Base-by-base conservation (phyloP, 148 eudicot species). In the Rhododendron simsii region DNA sequence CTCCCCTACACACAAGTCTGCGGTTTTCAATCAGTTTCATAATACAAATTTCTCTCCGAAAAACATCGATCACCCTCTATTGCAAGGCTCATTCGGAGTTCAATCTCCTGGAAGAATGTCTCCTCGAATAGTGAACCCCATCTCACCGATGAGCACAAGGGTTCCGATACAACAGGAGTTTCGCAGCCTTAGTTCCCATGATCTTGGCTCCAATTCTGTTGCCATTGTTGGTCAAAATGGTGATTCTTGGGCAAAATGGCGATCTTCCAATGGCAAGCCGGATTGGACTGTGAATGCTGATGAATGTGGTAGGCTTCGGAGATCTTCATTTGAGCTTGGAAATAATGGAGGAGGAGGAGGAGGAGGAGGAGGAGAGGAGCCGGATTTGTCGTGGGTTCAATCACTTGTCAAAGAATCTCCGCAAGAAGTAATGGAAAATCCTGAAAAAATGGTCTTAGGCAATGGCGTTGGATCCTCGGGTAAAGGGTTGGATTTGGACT, bases 381-480 rank as follows among this genome's bases (percentile, higher is more conserved):
- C 96, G n/a, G 96, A 95, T 92, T 82, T 94, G 10, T 94, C 95
- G 2, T 95, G 98, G 98, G 94, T 93, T 84, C 98, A 94, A 50
- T 92, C 95, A 4, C 94, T 95, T 55, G 95, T 95, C 41, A 93
- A 90, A 85, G 98, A 95, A 83, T 84, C 96, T 75, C 93, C 94
- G 3, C 89, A 85, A 8, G 95, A 92, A 1, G 55, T 80, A 13
- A 91, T 89, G 81, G 94, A 90, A 81, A 91, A 84, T 78, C 69
- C 65, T 12, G 87, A 79, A 51, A 65, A 63, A 13, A 80, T 74
- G 16, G 81, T 41, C 81, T 51, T 80, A 48, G 78, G 71, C 21
- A 91, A 63, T 26, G 88, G 76, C 39, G 76, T 35, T 61, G 84
- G 87, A 28, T 85, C 89, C 4, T 80, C 67, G 0, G 69, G 85